Evolutionary conservation across 2,329 filamentous ascomycete species (phyloP).

Genomic region (Fusarium goolgardi): DNA sequence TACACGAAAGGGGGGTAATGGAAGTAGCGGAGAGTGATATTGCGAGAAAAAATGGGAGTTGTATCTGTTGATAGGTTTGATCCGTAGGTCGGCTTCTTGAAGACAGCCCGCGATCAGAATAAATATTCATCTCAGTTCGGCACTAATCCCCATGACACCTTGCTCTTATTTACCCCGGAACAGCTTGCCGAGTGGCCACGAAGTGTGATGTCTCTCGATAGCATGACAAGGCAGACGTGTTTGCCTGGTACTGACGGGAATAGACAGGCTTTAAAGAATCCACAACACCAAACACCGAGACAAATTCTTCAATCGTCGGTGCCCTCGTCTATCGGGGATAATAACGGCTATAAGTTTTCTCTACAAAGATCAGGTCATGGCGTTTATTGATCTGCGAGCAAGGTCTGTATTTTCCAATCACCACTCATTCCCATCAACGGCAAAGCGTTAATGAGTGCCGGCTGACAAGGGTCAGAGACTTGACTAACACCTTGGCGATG

Average conservation of each 20-base stretch:
- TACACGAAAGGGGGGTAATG: background rate
- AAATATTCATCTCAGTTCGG: background rate
- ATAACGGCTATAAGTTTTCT: background rate
- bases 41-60: background rate
- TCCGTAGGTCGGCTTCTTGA: background rate
- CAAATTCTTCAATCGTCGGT: background rate
- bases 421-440: slow-evolving; percentile 4
- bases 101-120: background rate
- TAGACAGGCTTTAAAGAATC: slow-evolving; percentile 2
- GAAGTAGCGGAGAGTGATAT: background rate
- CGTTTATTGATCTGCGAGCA: background rate
- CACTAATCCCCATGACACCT: too few species aligned
- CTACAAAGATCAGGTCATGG: background rate
- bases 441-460: slow-evolving; percentile 4
- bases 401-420: background rate
- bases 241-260: background rate
- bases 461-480: slow-evolving; percentile 14
- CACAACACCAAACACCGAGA: background rate
- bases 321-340: background rate
- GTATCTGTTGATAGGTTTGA: background rate
- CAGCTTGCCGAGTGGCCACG: background rate
- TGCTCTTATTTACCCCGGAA: background rate
- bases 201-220: background rate
- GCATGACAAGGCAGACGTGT: background rate
- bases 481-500: slow-evolving; percentile 32